These are phyloP conservation scores for Closterium sp. DNA, from an alignment of 139 green algal genomes.

Conservation along the genomic window DNA sequence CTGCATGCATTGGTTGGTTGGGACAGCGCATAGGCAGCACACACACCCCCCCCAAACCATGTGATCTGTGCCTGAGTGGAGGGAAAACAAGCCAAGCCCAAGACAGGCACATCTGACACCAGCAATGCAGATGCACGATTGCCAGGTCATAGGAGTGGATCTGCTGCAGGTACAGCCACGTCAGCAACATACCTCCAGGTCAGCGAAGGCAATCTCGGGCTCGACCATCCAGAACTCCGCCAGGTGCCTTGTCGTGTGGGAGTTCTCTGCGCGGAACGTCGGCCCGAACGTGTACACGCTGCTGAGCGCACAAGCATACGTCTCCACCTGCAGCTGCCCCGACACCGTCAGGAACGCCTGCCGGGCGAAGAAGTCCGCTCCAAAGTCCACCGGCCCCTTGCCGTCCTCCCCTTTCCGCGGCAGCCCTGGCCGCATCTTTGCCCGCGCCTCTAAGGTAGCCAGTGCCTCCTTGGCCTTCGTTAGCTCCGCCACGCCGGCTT, in stretches of 20 bases:
- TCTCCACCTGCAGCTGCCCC: conserved; percentile 80
- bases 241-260: conserved; percentile 68
- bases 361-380: conserved; percentile 91
- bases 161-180: too few species aligned
- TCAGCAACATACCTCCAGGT: conserved; percentile 54
- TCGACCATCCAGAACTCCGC: conserved; percentile 91
- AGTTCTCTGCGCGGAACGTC: conserved; percentile 62
- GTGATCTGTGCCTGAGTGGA: background rate
- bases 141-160: too few species aligned
- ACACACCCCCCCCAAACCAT: background rate
- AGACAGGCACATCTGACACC: background rate
- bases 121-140: background rate
- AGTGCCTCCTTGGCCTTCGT: conserved; percentile 68
- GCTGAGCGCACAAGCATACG: conserved; percentile 57
- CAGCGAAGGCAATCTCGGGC: conserved; percentile 78
- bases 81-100: too few species aligned
- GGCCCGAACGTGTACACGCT: conserved; percentile 67
- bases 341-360: conserved; percentile 89
- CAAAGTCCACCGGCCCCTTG: conserved; percentile 74
- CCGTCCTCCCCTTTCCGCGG: conserved; percentile 46
- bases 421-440: conserved; percentile 31
- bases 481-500: conserved; percentile 38
- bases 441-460: conserved; percentile 59
- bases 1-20: background rate
- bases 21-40: background rate